These are phyloP conservation scores for Trametes maxima DNA, from an alignment of 768 basidiomycete species.

Conservation along the genomic window DNA sequence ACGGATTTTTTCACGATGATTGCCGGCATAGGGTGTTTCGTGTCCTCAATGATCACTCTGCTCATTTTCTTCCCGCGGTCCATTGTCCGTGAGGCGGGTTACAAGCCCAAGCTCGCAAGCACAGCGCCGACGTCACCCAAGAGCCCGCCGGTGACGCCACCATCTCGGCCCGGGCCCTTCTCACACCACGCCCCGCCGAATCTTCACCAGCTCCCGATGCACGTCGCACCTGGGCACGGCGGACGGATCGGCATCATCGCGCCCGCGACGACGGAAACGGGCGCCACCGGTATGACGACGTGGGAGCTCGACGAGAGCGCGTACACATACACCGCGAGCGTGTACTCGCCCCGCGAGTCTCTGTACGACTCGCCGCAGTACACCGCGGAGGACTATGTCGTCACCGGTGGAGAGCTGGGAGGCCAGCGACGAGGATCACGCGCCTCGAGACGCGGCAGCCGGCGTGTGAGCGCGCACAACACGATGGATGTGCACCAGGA, in stretches of 20 bases:
- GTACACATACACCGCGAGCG: constrained; percentile 18
- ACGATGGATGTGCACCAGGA: constrained; percentile 19
- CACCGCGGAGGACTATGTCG: constrained; percentile 8
- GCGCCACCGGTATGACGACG: constrained; percentile 4
- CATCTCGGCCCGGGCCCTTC: constrained; percentile 11
- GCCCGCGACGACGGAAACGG: constrained; percentile 1
- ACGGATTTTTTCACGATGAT: constrained; percentile 72
- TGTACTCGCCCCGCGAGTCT: constrained; percentile 18
- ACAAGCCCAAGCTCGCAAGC: constrained; percentile 45
- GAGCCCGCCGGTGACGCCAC: constrained; percentile 19
- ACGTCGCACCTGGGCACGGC: not conserved
- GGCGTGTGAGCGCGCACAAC: constrained; percentile 7
- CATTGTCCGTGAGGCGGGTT: constrained; percentile 63
- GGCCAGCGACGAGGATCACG: not conserved
- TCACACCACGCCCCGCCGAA: not conserved
- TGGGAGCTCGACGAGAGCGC: constrained; percentile 17
- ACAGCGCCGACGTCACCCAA: constrained; percentile 23
- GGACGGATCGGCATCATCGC: not conserved
- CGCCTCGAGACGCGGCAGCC: constrained; percentile 3
- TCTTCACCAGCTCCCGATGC: not conserved
- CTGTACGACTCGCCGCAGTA: constrained; percentile 21
- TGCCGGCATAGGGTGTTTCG: constrained; percentile 72
- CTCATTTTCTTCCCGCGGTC: constrained; percentile 83
- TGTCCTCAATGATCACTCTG: constrained; percentile 80
- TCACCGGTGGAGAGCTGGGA: not conserved